Percentiles rank a stretch among this genome's conserved stretches.
These are phyloP conservation scores for Pichia membranifaciens DNA, from an alignment of 805 yeast species.

Conservation along the genomic window DNA sequence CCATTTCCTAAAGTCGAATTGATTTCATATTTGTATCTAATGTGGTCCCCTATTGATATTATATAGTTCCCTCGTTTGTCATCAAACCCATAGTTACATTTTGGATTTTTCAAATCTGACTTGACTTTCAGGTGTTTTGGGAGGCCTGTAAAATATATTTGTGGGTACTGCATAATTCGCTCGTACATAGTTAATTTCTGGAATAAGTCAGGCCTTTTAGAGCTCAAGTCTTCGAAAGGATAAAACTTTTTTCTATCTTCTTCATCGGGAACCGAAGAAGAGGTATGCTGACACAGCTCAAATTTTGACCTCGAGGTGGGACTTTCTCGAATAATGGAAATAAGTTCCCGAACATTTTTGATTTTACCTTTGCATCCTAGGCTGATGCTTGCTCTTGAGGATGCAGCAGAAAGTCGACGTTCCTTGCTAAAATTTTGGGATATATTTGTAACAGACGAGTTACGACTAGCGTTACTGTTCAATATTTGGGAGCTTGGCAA, in stretches of 20 bases:
- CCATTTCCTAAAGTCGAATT: conserved; percentile 62
- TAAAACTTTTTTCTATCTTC: not conserved
- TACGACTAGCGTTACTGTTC: no score
- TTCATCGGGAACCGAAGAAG: not conserved
- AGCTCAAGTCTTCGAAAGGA: conserved; percentile 16
- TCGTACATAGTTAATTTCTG: conserved; percentile 46
- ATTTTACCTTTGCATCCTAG: no score
- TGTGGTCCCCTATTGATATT: conserved; percentile 56
- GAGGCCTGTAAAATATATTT: conserved; percentile 47
- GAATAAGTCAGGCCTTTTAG: conserved; percentile 19
- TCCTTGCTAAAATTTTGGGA: no score
- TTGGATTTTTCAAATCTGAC: conserved; percentile 35
- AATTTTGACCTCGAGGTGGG: not conserved
- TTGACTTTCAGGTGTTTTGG: conserved; percentile 20
- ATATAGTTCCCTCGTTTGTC: conserved; percentile 60
- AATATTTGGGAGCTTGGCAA: no score
- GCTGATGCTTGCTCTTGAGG: no score
- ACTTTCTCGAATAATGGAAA: not conserved
- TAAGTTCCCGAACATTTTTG: not conserved
- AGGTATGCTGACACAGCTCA: not conserved
- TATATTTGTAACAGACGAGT: no score
- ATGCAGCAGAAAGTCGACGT: no score
- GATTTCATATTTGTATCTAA: conserved; percentile 69
- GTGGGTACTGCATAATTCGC: conserved; percentile 38
- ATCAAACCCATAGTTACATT: conserved; percentile 63